Base-by-base conservation (phyloP, 2,329 filamentous ascomycete genomes). In the Venturia effusa region DNA sequence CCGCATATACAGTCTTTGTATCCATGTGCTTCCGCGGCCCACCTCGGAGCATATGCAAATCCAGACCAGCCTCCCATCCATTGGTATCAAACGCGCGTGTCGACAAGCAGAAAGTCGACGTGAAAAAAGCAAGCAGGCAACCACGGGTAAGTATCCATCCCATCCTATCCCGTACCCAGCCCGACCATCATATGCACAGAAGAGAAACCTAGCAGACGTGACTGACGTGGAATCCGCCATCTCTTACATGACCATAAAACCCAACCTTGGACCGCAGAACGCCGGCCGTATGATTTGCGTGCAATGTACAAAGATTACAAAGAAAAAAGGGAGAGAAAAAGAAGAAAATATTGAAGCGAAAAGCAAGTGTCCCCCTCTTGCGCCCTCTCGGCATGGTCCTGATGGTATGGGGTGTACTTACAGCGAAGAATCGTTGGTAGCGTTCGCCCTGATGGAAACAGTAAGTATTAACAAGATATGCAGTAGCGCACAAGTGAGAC, bases 81-180 rank as follows among this genome's bases (percentile, higher is more conserved):
- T 55, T 55, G 51, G 51, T 55, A 55, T 55, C 51, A 55, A 55
- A 55, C 51, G 51, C 51, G 51, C 30, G 45, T 27, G 45, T 48
- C 45, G 45, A 27, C 13, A 32, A 55, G 27, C 11, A 19, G 34
- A 11, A 34, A 34, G 51, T 8, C 27, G 11, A 15, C 27, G 10
- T 11, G 37, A 39, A 34, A 24, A 55, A 13, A 48, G 45, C 22
- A 48, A 48, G 45, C 45, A 48, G 22, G 22, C 8, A 48, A 45
- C 19, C 15, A 27, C 27, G 48, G 48, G 27, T n/a, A 32, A 27
- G 15, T n/a, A 55, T 15, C 51, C 51, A 55, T 30, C 30, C 51
- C 51, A n/a, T 34, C 27, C 24, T 17, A 19, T 32, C 43, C 43
- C 1, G 5, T 45, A 7, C 43, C 45, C 22, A 48, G n/a, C 22